Evolutionary conservation across 129 eudicot genomes (phyloP), one percentile per base, ranked within the genome.

Genomic region (Flaveria linearis): DNA sequence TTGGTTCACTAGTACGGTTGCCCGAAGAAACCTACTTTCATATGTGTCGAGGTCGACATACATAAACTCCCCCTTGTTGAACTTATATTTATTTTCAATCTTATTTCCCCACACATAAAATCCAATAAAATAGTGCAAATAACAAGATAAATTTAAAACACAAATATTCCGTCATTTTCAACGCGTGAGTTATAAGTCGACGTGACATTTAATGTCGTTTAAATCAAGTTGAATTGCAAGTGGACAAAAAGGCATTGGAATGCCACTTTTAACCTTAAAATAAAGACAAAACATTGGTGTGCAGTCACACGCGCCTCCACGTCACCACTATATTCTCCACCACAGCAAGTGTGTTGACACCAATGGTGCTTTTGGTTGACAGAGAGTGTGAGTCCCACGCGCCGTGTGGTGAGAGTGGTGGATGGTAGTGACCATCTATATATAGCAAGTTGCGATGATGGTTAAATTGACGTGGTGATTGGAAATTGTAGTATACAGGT

Each of bases 281-380:
- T 42, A 78, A 80, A 43, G 79, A 66, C 79, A 73, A 73, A 41
- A 78, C 14, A 45, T 12, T 58, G 53, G 56, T 28, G 20, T 25
- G 69, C 22, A 26, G 76, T 69, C 71, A 46, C 77, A 80, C 83
- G 75, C 79, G 70, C 83, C 75, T 65, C 83, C 79, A 80, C 79
- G 74, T 65, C 68, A 64, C 14, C 60, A 5, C 11, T 18, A 47
- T 13, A 14, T 20, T 73, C 62, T 73, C 16, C 30, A 28, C 79
- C 83, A 80, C 79, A 53, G 3, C 8, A 78, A 22, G 64, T 41
- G 13, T 56, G 41, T 20, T 57, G 23, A 53, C 39, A 73, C 68
- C 41, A 39, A 65, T 5, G n/a, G 28, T 5, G 55, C 52, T 28
- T 66, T 42, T 80, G 79, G 83, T 22, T 55, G 1, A 16, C 10